Evolutionary conservation across 2,329 filamentous ascomycete genomes (phyloP), one percentile per base, ranked within the genome.

Genomic region (Tolypocladium amazonense): DNA sequence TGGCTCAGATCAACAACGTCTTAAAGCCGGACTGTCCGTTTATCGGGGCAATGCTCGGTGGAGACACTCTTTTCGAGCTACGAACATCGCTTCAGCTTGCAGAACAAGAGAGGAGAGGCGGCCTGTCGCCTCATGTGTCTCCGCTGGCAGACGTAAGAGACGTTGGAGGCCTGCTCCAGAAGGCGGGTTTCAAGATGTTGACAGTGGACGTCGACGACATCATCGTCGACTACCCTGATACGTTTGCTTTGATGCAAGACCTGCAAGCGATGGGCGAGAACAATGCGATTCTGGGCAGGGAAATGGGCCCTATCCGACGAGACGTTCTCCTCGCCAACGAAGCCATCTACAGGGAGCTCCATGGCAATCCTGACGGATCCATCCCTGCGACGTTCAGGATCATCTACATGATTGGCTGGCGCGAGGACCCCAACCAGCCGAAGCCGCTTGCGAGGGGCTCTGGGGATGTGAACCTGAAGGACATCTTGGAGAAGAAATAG

Each of bases 321-420:
- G 94, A 99, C 68, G 90, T 97, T 12, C 75, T 99, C 62, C 76
- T 97, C 50, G 94, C 94, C 9, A 88, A 86, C 33, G 90, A 97
- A 65, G 89, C 86, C 47, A 96, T 99, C 60, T 99, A 99, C 72
- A 82, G 85, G 56, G 87, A 88, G 70, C 76, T 99, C 60, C 92
- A 99, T 73, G 92, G 90, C 23, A 92, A 95, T 68, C 82, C 86
- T 52, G 88, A 90, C 67, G 88, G 83, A 25, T 84, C 78, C 1
- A 80, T 94, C 62, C 94, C 94, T 0, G 94, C 94, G 1, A 99
- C 94, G 0, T 99, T 97, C 71, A 83, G 94, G 66, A 82, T 96
- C 66, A 97, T 99, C 62, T 96, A 94, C 73, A 97, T 97, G 92
- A 99, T 99, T 74, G 94, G 94, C 0, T 99, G 94, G 94, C 95